Evolutionary conservation across 2,329 filamentous ascomycete genomes (phyloP), one percentile per base, ranked within the genome.

Genomic region (Apiospora rasikravindrae): DNA sequence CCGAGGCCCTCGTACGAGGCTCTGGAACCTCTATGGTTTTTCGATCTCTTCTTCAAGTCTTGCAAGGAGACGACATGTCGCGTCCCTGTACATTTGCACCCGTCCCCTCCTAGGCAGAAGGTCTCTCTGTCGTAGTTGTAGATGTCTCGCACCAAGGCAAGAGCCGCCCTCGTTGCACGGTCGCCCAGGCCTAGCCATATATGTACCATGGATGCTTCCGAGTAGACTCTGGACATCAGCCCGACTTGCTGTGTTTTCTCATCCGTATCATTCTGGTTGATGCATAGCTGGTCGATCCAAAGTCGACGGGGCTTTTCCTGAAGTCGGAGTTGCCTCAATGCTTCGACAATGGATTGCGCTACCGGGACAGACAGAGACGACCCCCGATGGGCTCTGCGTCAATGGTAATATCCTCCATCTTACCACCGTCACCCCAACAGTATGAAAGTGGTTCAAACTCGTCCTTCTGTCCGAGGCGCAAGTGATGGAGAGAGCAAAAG

Each of bases 271-370:
- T 53, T n/a, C 33, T 71, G 70, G 14, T 69, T 71, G 70, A 71
- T 71, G 37, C 70, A 71, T 22, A 71, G 7, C 24, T 45, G 37
- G 19, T 71, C 70, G 13, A 71, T 49, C 64, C 70, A 71, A 8
- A 69, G 61, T 16, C 51, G 47, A 11, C 53, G 29, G 7, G 53
- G 16, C 8, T 37, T 40, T 5, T 37, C 16, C 13, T n/a, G 40
- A 2, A 69, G 37, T 6, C 68, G 68, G 22, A 69, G 44, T 24
- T 69, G 44, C 13, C 49, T 37, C 24, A 69, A n/a, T 22, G 53
- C 53, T 19, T 61, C 29, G 16, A 33, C 53, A 10, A 61, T 37
- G 10, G 53, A 61, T 7, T 37, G 53, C 11, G 53, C 53, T 10
- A 61, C 53, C 3, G 29, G 53, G 53, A 61, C n/a, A 16, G 29